phyloP scores from a whole-genome alignment of 2,329 filamentous ascomycete genomes.

The Fusarium sp. region DNA sequence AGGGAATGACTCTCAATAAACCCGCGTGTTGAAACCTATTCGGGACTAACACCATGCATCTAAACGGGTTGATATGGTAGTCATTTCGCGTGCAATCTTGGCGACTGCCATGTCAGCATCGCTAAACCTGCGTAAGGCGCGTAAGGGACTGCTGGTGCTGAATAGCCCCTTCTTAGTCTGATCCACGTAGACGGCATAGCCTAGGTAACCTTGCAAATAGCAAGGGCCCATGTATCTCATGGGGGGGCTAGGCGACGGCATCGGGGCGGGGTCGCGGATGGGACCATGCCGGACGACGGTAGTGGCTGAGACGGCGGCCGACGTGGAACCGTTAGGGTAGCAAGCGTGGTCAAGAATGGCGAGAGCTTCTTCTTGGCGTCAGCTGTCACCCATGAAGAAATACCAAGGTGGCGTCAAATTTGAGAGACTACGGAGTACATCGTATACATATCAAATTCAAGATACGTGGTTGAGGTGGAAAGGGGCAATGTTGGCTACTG shows the following conservation, averaged over 20 bases:
- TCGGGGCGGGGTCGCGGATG: neutral
- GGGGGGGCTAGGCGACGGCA: neutral
- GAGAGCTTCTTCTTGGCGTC: neutral
- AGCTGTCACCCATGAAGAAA: neutral
- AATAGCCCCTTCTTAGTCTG: neutral
- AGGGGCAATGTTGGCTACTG: neutral
- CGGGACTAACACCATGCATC: neutral
- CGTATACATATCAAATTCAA: neutral
- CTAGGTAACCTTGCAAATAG: neutral
- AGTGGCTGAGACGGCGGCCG: neutral
- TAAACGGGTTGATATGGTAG: neutral
- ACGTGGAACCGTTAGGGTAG: neutral
- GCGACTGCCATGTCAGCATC: neutral
- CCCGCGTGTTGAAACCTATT: neutral
- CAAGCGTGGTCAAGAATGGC: neutral
- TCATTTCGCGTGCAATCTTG: neutral
- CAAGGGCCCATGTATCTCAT: neutral
- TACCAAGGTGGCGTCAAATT: neutral
- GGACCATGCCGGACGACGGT: neutral
- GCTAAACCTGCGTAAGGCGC: neutral
- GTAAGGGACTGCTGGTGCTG: neutral
- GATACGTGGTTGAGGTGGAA: neutral
- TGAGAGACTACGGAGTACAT: neutral
- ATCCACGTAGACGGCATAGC: neutral
- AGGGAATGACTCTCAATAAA: neutral